Evolutionary conservation across 73 alveolate genomes (phyloP), one percentile per base, ranked within the genome.

Genomic region (Breviolum minutum): DNA sequence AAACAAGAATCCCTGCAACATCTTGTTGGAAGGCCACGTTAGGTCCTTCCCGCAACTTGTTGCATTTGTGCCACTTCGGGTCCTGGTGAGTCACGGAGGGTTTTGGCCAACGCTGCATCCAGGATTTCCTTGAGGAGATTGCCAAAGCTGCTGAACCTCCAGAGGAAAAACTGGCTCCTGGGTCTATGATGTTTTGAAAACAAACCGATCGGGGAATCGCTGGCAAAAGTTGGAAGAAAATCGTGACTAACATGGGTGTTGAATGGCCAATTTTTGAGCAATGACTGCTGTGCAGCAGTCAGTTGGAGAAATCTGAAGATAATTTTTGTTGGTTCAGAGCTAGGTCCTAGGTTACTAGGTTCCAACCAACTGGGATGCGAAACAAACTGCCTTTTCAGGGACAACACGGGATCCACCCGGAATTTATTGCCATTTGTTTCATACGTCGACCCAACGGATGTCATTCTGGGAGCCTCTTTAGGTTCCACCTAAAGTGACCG

Each of bases 91-190:
- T 7, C 77, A 68, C 17, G 17, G 77, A 68, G 77, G 77, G 4
- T 68, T 68, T 68, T 68, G 77, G 77, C 24, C 77, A 2, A 22
- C 6, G 2, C 6, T 14, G 24, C 77, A 66, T 3, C 63, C 60
- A 83, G 92, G 92, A 61, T 62, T 83, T 83, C 60, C 19, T 20
- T 8, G 76, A 83, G n/a, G 76, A 83, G 92, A 83, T 83, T 20
- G 16, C 29, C 12, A 74, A 83, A 2, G 92, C 92, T 7, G 92
- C 92, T 12, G 20, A 83, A 62, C 60, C 92, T 17, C 92, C 92
- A 26, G 92, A 83, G 61, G 92, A 83, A 62, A 71, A 74, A 7
- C 74, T 83, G 62, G 92, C 63, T 7, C 71, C 92, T 61, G 0
- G 73, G 76, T 13, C 14, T 17, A 30, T 63, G 8, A 22, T 27